Evolutionary conservation across 768 basidiomycete genomes (phyloP).

Genomic region (Trichaptum fuscoviolaceum): DNA sequence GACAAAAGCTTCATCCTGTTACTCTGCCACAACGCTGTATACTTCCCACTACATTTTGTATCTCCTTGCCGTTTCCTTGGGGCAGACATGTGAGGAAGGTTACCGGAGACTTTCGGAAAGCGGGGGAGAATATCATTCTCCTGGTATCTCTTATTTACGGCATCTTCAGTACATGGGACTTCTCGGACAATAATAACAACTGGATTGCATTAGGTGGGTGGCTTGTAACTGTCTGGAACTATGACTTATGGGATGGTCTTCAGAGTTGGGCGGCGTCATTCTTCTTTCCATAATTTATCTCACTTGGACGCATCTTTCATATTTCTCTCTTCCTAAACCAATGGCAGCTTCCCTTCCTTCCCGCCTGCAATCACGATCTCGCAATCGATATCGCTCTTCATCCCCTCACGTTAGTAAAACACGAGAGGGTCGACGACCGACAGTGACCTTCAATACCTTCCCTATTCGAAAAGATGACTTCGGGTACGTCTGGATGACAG

Average conservation of each 20-base stretch:
- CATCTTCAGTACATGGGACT: constrained; percentile 40
- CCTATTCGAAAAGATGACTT: constrained; percentile 41
- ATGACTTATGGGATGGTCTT: neutral
- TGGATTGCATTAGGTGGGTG: constrained; percentile 51
- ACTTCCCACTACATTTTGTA: constrained; percentile 43
- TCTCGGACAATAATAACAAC: constrained; percentile 24
- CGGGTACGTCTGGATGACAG: constrained; percentile 86
- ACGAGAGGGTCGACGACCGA: constrained; percentile 40
- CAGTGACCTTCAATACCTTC: constrained; percentile 17
- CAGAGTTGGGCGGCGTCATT: constrained; percentile 57
- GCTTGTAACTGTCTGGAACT: neutral
- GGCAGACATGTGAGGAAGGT: constrained; percentile 38
- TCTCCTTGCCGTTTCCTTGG: constrained; percentile 41
- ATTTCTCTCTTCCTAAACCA: constrained; percentile 23
- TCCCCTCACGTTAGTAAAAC: constrained; percentile 41
- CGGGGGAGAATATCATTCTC: constrained; percentile 61
- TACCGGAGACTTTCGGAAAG: constrained; percentile 55
- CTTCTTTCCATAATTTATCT: constrained; percentile 54
- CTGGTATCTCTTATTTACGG: constrained; percentile 57
- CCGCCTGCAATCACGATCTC: constrained; percentile 13
- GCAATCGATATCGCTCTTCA: constrained; percentile 20
- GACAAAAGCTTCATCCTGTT: constrained; percentile 2
- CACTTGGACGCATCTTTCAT: constrained; percentile 52
- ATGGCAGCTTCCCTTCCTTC: constrained; percentile 14
- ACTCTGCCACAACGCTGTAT: constrained; percentile 24